Percentiles rank a stretch among this genome's conserved stretches.
Evolutionary conservation across 1,284 basidiomycete species (phyloP).

Genomic region (Papiliotrema laurentii): DNA sequence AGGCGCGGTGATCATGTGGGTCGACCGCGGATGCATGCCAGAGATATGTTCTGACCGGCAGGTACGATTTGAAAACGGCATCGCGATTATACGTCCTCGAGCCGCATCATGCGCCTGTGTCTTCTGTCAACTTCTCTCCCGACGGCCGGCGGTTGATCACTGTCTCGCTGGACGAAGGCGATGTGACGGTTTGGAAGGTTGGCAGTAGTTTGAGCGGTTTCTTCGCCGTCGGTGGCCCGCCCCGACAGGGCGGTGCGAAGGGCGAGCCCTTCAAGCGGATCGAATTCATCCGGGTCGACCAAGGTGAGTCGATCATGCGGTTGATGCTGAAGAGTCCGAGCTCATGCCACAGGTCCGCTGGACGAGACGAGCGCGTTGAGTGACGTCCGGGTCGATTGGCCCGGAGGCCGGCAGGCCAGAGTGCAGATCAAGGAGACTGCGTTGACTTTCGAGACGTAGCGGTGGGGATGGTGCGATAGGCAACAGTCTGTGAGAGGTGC

Average conservation of each 20-base stretch:
- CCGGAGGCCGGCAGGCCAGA: conserved; percentile 70
- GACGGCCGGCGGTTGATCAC: conserved; percentile 89
- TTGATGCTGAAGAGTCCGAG: not conserved
- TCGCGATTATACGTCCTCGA: conserved; percentile 93
- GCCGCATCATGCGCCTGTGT: conserved; percentile 72
- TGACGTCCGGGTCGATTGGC: conserved; percentile 75
- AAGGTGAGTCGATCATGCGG: conserved; percentile 43
- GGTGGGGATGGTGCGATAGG: not conserved
- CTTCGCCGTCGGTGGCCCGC: conserved; percentile 85
- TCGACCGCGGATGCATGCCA: not conserved
- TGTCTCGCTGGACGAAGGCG: conserved; percentile 74
- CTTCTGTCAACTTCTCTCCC: conserved; percentile 82
- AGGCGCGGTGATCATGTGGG: conserved; percentile 75
- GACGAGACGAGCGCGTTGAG: conserved; percentile 65
- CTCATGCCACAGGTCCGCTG: conserved; percentile 58
- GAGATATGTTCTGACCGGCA: conserved; percentile 4
- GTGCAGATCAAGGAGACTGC: conserved; percentile 73
- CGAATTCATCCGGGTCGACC: conserved; percentile 57
- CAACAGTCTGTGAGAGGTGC: not conserved
- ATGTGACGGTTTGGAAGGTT: conserved; percentile 83
- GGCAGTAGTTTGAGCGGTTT: conserved; percentile 79
- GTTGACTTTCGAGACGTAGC: conserved; percentile 70
- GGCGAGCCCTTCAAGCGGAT: conserved; percentile 81
- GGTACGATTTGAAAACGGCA: conserved; percentile 92
- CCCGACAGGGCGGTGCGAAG: conserved; percentile 73